These are phyloP conservation scores for Biancaea sappan DNA, from an alignment of 306 rosid species.

Conservation along the genomic window DNA sequence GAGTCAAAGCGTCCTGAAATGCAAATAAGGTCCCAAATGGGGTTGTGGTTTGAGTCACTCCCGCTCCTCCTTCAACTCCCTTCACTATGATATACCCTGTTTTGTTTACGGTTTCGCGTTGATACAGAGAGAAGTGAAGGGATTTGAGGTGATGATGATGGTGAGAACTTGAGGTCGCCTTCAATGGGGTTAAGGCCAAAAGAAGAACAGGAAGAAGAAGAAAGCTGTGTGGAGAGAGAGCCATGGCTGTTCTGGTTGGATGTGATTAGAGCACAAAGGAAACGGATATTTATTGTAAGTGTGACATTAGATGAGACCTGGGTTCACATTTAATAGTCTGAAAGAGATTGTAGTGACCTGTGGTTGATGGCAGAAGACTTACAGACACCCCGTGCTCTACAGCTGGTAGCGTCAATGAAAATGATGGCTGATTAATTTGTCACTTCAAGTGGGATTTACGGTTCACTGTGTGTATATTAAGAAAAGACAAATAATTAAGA, in stretches of 20 bases:
- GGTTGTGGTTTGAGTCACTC: slow-evolving; percentile 48
- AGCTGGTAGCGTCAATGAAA: slow-evolving; percentile 24
- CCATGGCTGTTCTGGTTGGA: slow-evolving; percentile 18
- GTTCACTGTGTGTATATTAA: no score
- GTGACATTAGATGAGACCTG: background rate
- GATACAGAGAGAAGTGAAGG: slow-evolving; percentile 66
- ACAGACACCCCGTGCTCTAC: no score
- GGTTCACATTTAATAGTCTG: slow-evolving; percentile 8
- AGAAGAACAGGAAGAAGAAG: slow-evolving; percentile 27
- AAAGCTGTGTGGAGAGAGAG: background rate
- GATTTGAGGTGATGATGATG: slow-evolving; percentile 46
- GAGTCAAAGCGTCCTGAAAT: slow-evolving; percentile 67
- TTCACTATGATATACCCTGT: slow-evolving; percentile 64
- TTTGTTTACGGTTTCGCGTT: slow-evolving; percentile 75
- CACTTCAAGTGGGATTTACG: no score
- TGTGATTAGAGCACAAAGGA: background rate
- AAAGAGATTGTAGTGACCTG: background rate
- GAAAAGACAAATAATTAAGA: no score
- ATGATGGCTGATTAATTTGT: background rate
- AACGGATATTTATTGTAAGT: slow-evolving; percentile 1
- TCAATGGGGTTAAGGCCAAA: slow-evolving; percentile 26
- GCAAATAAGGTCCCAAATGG: slow-evolving; percentile 73
- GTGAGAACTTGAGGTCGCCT: slow-evolving; percentile 26
- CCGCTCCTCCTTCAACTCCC: slow-evolving; percentile 52
- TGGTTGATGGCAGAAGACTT: slow-evolving; percentile 1